Evolutionary conservation across 192 early-diverging fungal species (phyloP).

Genomic region (Fimicolochytrium jonesii): DNA sequence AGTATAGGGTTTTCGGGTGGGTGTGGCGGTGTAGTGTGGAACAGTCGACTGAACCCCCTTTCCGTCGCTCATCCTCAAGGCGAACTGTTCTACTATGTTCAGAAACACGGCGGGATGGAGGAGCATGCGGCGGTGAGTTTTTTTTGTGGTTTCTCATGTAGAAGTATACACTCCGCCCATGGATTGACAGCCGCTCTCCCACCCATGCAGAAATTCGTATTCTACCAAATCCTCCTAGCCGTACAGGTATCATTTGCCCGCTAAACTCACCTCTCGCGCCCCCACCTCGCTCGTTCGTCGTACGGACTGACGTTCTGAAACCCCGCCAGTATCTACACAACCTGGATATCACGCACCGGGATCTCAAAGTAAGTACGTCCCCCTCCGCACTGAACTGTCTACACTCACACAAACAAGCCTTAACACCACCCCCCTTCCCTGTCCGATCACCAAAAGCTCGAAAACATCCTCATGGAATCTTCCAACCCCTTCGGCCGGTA

Average conservation of each 20-base stretch:
- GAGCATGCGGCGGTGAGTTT: slow-evolving; percentile 16
- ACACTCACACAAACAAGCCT: too few relatives aligned
- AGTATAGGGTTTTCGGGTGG: too few relatives aligned
- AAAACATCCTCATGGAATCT: slow-evolving; percentile 22
- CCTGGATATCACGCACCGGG: slow-evolving; percentile 79
- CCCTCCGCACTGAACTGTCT: too few relatives aligned
- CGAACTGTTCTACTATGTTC: slow-evolving; percentile 28
- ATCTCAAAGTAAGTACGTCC: slow-evolving; percentile 69
- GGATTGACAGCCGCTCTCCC: background rate
- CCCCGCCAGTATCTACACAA: slow-evolving; percentile 79
- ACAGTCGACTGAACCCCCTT: background rate
- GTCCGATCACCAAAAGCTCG: slow-evolving; percentile 9
- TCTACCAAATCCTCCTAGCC: slow-evolving; percentile 54
- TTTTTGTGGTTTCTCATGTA: background rate
- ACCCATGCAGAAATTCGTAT: slow-evolving; percentile 24
- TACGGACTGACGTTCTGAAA: too few relatives aligned
- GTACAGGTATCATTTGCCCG: background rate
- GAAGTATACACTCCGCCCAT: background rate
- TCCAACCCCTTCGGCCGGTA: slow-evolving; percentile 15
- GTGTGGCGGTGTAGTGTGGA: background rate
- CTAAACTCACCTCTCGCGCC: background rate
- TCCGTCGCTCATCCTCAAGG: background rate
- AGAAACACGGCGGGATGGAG: background rate
- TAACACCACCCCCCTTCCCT: background rate
- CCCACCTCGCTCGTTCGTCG: background rate